These are phyloP conservation scores for Carex kokanica DNA, from an alignment of 176 grass and related monocot genomes.

Conservation along the genomic window DNA sequence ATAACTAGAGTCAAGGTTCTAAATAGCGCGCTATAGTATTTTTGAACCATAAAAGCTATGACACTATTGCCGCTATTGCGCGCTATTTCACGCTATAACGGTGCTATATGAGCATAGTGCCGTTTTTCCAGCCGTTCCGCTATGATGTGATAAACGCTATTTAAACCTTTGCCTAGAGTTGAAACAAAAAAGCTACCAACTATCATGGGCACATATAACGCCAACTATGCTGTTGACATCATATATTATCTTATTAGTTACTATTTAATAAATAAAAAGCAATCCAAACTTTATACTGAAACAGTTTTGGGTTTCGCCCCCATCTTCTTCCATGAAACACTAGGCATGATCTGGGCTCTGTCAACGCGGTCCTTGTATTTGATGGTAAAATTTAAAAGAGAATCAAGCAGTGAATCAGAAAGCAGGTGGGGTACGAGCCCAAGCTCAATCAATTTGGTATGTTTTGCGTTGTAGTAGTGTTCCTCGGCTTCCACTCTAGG, in stretches of 20 bases:
- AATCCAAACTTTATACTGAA: conserved; percentile 31
- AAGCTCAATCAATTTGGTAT: conserved; percentile 70
- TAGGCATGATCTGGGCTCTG: conserved; percentile 79
- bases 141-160: no score
- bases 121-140: no score
- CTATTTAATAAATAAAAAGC: not conserved
- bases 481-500: conserved; percentile 87
- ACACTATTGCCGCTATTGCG: no score
- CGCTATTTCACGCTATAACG: no score
- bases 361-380: conserved; percentile 76
- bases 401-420: conserved; percentile 79
- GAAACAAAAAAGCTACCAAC: not conserved
- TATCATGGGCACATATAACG: conserved; percentile 9
- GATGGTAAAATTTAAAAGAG: conserved; percentile 78
- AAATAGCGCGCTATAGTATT: no score
- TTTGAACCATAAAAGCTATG: no score
- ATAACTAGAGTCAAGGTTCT: not conserved
- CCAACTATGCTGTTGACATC: conserved; percentile 25
- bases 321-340: conserved; percentile 88
- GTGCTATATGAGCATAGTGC: no score
- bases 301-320: conserved; percentile 51
- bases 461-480: conserved; percentile 90
- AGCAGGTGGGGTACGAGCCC: conserved; percentile 70
- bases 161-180: no score
- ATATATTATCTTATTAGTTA: conserved; percentile 25